Evolutionary conservation across 2,329 filamentous ascomycete species (phyloP), one percentile per base, ranked within the genome.

Genomic region (Aspergillus sp.): DNA sequence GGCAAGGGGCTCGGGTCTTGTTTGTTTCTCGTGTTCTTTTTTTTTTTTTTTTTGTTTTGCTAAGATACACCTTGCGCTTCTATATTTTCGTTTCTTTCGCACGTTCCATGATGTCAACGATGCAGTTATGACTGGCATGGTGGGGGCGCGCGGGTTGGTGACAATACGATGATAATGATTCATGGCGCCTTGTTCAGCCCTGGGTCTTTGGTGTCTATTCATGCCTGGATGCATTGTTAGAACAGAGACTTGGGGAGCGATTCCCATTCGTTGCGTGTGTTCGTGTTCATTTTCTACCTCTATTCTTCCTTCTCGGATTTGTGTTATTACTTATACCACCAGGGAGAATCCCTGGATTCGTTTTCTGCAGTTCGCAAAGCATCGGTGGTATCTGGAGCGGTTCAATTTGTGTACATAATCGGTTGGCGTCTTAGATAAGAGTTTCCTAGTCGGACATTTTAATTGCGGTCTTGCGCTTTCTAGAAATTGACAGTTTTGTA

Each of bases 251-350:
- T 5, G 37, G 19, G 45, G 48, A 44, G 41, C 45, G 46, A 42
- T 42, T 51, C 55, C 41, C 35, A 44, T 53, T 52, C 49, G 53
- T 47, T 51, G 53, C 50, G 49, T 61, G 56, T 57, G 58, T 52
- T 44, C 45, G 23, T 43, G 19, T 45, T 52, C 48, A 25, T 45
- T 47, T 23, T 48, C 48, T 47, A 49, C 39, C 44, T 48, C 39
- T 27, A 43, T 47, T 53, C 37, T 51, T 47, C 52, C 43, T 44
- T 44, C 58, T 63, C 56, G 54, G 58, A 57, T 53, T 55, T 63
- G 59, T 64, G 53, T 64, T 61, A 61, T 58, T 64, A 56, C 60
- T 59, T 62, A 64, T 66, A 64, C 60, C 63, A 59, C 55, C 54
- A 47, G 52, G 60, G 50, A 55, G 54, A 48, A 54, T 60, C 56